Evolutionary conservation across 306 rosid species (phyloP).

Genomic region (Quillaja saponaria): DNA sequence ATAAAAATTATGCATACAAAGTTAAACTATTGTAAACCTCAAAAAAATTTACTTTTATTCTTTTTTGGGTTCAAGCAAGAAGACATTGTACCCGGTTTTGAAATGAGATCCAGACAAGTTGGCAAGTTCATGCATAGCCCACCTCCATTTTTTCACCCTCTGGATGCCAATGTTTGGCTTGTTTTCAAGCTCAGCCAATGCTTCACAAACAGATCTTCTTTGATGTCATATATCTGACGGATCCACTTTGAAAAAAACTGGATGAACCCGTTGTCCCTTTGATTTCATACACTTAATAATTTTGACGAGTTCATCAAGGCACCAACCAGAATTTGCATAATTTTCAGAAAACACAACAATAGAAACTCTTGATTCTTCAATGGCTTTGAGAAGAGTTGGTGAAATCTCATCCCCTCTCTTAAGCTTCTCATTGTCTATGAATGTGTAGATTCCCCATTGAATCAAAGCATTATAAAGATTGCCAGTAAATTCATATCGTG

Average conservation of each 20-base stretch:
- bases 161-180: conserved; percentile 8
- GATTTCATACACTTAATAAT: conserved; percentile 31
- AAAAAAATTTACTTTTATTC: too few relatives aligned
- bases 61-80: too few relatives aligned
- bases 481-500: too few relatives aligned
- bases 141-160: conserved; percentile 37
- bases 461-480: too few relatives aligned
- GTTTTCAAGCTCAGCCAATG: conserved; percentile 29
- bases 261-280: conserved; percentile 37
- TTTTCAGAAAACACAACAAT: conserved; percentile 47
- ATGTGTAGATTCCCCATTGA: conserved; percentile 36
- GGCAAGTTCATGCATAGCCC: too few relatives aligned
- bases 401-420: conserved; percentile 36
- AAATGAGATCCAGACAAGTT: too few relatives aligned
- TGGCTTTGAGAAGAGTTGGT: conserved; percentile 39
- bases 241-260: conserved; percentile 47
- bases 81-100: too few relatives aligned
- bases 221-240: conserved; percentile 44
- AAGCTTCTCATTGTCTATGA: conserved; percentile 30
- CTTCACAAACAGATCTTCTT: conserved; percentile 13
- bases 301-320: conserved; percentile 47
- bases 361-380: conserved; percentile 45
- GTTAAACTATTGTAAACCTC: too few relatives aligned
- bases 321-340: conserved; percentile 43
- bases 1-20: neutral